Conservation (phyloP, 768 basidiomycete species). For the Kwoniella sp. region DNA sequence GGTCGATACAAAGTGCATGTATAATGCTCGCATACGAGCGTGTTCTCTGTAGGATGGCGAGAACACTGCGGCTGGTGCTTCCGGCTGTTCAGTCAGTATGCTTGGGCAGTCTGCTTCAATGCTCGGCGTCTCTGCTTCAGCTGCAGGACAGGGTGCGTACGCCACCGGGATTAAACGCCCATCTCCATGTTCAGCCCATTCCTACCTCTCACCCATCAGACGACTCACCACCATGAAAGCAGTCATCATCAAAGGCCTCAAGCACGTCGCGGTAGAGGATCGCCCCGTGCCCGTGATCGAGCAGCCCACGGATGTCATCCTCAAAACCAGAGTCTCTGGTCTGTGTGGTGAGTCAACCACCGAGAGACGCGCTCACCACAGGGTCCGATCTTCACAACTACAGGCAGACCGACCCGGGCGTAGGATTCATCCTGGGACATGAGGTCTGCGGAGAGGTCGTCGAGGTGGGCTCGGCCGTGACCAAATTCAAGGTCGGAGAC, state of each 20-base stretch:
- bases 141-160: too few species aligned
- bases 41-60: too few species aligned
- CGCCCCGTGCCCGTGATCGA: conserved; percentile 26
- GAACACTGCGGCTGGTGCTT: too few species aligned
- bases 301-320: conserved; percentile 27
- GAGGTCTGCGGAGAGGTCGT: conserved; percentile 36
- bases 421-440: conserved; percentile 39
- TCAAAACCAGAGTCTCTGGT: conserved; percentile 34
- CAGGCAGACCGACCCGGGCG: conserved; percentile 18
- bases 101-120: too few species aligned
- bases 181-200: neutral
- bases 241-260: conserved; percentile 25
- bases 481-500: conserved; percentile 48
- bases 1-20: too few species aligned
- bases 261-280: conserved; percentile 21
- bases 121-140: too few species aligned
- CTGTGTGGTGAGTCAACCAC: conserved; percentile 31
- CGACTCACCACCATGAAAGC: conserved; percentile 26
- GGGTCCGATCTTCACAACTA: conserved; percentile 42
- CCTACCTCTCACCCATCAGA: neutral
- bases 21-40: too few species aligned
- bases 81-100: too few species aligned
- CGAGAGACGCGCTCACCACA: neutral
- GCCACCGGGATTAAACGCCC: neutral
- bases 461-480: conserved; percentile 37